Conservation (phyloP, 805 yeast species). For the Kodamaea fukazawae region DNA sequence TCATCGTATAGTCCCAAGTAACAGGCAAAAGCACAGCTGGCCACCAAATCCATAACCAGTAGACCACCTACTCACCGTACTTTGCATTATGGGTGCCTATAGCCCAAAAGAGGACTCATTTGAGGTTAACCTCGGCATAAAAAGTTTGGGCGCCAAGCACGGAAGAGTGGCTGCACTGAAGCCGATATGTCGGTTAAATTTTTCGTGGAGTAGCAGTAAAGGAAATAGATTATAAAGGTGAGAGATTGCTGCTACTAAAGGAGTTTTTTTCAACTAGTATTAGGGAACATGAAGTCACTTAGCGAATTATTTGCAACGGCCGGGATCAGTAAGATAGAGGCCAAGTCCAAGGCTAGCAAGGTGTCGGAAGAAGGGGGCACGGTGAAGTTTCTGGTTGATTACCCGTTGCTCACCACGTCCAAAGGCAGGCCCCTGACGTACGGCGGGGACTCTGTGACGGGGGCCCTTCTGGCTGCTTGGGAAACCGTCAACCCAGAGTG, state of each 20-base stretch:
- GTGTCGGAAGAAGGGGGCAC: conserved; percentile 10
- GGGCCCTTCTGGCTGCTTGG: conserved; percentile 27
- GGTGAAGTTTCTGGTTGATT: conserved; percentile 17
- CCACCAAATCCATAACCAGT: no score
- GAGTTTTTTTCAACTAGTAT: no score
- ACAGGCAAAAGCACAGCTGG: no score
- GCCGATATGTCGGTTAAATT: no score
- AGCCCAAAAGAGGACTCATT: no score
- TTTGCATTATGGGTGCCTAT: no score
- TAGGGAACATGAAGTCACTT: neutral
- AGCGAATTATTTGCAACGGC: conserved; percentile 5
- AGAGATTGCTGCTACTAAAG: no score
- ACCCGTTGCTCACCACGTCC: conserved; percentile 22
- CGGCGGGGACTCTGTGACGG: conserved; percentile 30
- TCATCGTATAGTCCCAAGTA: no score
- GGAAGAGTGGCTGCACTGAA: neutral
- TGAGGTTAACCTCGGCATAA: no score
- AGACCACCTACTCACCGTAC: no score
- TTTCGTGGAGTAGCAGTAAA: no score
- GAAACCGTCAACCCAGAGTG: conserved; percentile 21
- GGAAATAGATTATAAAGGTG: no score
- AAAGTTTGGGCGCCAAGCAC: neutral
- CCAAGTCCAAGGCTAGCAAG: conserved; percentile 8
- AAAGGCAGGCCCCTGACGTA: conserved; percentile 23
- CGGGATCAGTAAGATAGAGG: conserved; percentile 10